Evolutionary conservation across 805 yeast genomes (phyloP).

Genomic region (Wickerhamiella parazyma): DNA sequence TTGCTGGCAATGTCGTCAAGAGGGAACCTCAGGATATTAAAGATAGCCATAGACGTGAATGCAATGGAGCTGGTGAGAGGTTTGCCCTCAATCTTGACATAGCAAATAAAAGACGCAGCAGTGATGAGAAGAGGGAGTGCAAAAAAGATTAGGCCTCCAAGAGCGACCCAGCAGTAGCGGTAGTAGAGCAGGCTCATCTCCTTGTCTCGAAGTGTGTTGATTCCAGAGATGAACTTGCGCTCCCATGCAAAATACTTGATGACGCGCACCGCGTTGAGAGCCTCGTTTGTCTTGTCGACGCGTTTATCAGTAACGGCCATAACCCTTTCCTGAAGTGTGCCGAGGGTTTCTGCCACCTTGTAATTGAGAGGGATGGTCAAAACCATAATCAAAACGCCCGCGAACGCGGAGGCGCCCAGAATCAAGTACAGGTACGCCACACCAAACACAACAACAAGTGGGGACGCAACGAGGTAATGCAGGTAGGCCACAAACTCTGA

Average conservation of each 20-base stretch:
- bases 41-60: slow-evolving; percentile 79
- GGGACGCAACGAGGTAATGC: slow-evolving; percentile 66
- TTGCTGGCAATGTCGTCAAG: slow-evolving; percentile 83
- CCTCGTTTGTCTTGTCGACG: slow-evolving; percentile 83
- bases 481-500: slow-evolving; percentile 88
- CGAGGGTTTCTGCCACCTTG: slow-evolving; percentile 46
- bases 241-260: slow-evolving; percentile 97
- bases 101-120: slow-evolving; percentile 67
- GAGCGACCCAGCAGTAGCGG: slow-evolving; percentile 55
- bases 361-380: slow-evolving; percentile 61
- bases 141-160: slow-evolving; percentile 58
- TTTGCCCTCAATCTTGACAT: slow-evolving; percentile 55
- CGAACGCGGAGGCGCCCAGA: slow-evolving; percentile 78
- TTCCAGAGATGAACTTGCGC: slow-evolving; percentile 58
- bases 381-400: slow-evolving; percentile 58
- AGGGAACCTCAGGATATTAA: slow-evolving; percentile 73
- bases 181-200: slow-evolving; percentile 49
- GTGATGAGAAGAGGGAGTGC: slow-evolving; percentile 77
- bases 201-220: slow-evolving; percentile 55
- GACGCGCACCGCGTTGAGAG: slow-evolving; percentile 81
- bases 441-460: slow-evolving; percentile 57
- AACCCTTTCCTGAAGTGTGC: slow-evolving; percentile 53
- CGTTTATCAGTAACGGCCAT: slow-evolving; percentile 80
- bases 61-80: slow-evolving; percentile 83
- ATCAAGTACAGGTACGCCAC: slow-evolving; percentile 51